phyloP scores from a whole-genome alignment of 192 early-diverging fungal species.

The Backusella australiensis region DNA sequence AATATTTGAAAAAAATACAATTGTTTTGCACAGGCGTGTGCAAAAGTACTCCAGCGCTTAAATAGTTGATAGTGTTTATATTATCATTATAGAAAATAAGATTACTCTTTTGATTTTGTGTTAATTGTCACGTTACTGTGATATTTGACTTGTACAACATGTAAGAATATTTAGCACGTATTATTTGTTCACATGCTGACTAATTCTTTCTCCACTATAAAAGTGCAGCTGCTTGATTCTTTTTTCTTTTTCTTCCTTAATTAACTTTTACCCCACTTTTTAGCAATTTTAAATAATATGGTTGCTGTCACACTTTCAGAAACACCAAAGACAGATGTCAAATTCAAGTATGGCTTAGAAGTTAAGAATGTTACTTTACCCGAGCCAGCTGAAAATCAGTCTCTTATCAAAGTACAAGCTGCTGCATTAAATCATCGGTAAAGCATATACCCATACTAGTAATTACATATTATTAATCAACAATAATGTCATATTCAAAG shows the following conservation, averaged over 20 bases:
- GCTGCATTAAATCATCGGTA: conserved; percentile 24
- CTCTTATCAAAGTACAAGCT: conserved; percentile 18
- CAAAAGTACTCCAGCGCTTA: too few species aligned
- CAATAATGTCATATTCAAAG: conserved; percentile 1
- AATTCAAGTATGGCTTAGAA: conserved; percentile 15
- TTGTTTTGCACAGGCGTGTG: neutral
- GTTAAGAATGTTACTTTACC: neutral
- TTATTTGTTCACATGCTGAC: neutral
- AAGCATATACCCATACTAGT: neutral
- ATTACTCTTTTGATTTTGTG: too few species aligned
- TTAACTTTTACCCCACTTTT: neutral
- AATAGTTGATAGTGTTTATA: too few species aligned
- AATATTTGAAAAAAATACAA: neutral
- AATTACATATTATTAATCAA: neutral
- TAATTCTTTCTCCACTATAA: conserved; percentile 1
- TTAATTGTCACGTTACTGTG: too few species aligned
- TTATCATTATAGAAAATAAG: too few species aligned
- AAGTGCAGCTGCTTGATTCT: neutral
- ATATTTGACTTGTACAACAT: too few species aligned
- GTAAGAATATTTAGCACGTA: too few species aligned
- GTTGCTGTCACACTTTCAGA: conserved; percentile 10
- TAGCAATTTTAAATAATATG: neutral
- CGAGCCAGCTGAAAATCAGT: neutral
- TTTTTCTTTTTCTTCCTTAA: neutral
- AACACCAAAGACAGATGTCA: conserved; percentile 2